Conservation (phyloP, 192 early-diverging fungal genomes). For the Entomortierella lignicola region DNA sequence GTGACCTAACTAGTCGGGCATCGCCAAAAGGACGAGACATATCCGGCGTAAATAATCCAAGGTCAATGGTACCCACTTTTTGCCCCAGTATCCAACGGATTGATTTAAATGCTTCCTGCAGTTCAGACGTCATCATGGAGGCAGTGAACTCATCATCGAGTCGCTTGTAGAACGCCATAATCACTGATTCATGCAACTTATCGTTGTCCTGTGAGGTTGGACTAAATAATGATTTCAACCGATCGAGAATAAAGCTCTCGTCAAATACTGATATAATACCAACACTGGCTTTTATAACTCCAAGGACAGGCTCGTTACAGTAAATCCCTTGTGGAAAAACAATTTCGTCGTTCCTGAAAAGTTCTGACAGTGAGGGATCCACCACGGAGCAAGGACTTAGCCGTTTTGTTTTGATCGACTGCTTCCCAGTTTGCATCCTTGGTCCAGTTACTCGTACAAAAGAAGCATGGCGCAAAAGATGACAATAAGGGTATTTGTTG, state of each 20-base stretch:
- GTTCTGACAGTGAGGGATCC: not conserved
- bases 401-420: not conserved
- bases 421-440: not conserved
- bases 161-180: not conserved
- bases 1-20: not conserved
- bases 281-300: not conserved
- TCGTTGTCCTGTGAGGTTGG: not conserved
- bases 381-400: not conserved
- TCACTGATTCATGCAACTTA: not conserved
- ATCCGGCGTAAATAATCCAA: not conserved
- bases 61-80: not conserved
- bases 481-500: too few species aligned
- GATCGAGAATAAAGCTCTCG: not conserved
- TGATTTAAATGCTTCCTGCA: not conserved
- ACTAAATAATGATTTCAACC: not conserved
- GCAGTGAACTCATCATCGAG: not conserved
- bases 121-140: not conserved
- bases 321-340: constrained; percentile 23
- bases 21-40: constrained; percentile 15
- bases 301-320: not conserved
- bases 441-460: constrained; percentile 12
- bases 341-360: constrained; percentile 10
- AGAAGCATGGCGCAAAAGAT: too few species aligned
- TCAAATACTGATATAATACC: constrained; percentile 18
- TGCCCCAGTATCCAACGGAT: constrained; percentile 10